A percentile compares a stretch with the other conserved stretches of the same genome.
phyloP scores from a whole-genome alignment of 2,329 filamentous ascomycete genomes.

The Colletotrichum eleusines region DNA sequence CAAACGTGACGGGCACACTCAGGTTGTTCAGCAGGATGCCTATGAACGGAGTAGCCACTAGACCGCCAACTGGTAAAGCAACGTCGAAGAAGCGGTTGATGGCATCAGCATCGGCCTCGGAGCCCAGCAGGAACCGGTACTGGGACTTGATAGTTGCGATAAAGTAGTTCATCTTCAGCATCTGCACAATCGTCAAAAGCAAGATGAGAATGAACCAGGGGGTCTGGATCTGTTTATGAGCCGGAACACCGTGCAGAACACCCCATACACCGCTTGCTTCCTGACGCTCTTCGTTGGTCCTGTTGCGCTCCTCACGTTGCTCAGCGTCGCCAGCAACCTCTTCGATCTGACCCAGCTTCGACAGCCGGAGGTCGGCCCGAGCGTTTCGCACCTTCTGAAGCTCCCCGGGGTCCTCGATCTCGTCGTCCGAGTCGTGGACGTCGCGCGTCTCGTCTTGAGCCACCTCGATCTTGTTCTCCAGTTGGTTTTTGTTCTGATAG shows the following conservation, averaged over 20 bases:
- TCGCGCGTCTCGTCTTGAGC: constrained; percentile 54
- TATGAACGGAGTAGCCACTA: constrained; percentile 78
- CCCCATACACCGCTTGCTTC: constrained; percentile 77
- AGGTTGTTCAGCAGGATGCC: constrained; percentile 76
- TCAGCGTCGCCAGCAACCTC: constrained; percentile 69
- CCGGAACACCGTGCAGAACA: constrained; percentile 74
- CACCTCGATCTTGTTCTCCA: constrained; percentile 56
- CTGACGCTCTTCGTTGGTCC: constrained; percentile 69
- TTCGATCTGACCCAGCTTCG: constrained; percentile 72
- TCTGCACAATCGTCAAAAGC: constrained; percentile 70
- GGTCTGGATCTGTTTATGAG: constrained; percentile 72
- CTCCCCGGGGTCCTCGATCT: constrained; percentile 60
- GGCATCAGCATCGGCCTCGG: constrained; percentile 52
- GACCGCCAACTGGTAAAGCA: constrained; percentile 75
- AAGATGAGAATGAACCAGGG: constrained; percentile 81
- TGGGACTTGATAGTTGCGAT: constrained; percentile 78
- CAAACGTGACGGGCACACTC: constrained; percentile 70
- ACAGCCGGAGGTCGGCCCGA: constrained; percentile 64
- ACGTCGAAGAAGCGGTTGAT: constrained; percentile 59
- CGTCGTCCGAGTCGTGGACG: constrained; percentile 66
- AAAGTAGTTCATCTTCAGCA: constrained; percentile 77
- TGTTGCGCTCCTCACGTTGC: constrained; percentile 66
- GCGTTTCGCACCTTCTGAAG: constrained; percentile 57
- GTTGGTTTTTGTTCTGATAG: constrained; percentile 55
- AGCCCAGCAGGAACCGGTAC: constrained; percentile 75